Evolutionary conservation across 2,329 filamentous ascomycete species (phyloP).

Genomic region (Penicillium palitans): DNA sequence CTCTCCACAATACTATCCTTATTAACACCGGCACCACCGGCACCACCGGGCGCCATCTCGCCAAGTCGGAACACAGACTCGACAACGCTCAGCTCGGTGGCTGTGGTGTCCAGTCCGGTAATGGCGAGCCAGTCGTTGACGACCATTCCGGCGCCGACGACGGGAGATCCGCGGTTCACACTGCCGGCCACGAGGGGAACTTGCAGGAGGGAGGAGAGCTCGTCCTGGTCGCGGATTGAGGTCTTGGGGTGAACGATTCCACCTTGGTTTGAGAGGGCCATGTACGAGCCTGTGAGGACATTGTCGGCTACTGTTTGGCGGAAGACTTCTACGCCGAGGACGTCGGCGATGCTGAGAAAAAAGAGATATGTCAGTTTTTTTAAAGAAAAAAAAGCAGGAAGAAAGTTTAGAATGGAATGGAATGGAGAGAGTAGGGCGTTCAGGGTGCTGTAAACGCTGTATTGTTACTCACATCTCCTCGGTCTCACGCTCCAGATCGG

Average conservation of each 20-base stretch:
- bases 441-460: not conserved
- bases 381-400: not conserved
- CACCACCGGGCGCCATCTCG: slow-evolving; percentile 70
- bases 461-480: slow-evolving; percentile 71
- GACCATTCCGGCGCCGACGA: slow-evolving; percentile 96
- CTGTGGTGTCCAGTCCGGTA: slow-evolving; percentile 88
- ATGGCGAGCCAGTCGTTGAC: slow-evolving; percentile 98
- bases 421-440: not conserved
- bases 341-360: slow-evolving; percentile 70
- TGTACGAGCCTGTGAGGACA: slow-evolving; percentile 93
- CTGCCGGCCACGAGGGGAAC: slow-evolving; percentile 92
- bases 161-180: slow-evolving; percentile 88
- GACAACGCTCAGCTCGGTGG: slow-evolving; percentile 94
- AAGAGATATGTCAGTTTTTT: not conserved
- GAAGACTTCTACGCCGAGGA: slow-evolving; percentile 64
- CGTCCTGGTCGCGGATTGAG: slow-evolving; percentile 94
- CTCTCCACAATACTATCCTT: slow-evolving; percentile 99
- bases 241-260: slow-evolving; percentile 98
- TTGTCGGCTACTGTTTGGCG: slow-evolving; percentile 94
- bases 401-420: not conserved
- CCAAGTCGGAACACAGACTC: slow-evolving; percentile 95
- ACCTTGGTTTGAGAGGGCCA: slow-evolving; percentile 92
- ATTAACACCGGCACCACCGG: slow-evolving; percentile 57
- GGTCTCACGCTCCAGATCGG: slow-evolving; percentile 94
- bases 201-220: slow-evolving; percentile 88